Evolutionary conservation across 495 filamentous ascomycete species (phyloP), one percentile per base, ranked within the genome.

Genomic region (Talaromyces ruber): DNA sequence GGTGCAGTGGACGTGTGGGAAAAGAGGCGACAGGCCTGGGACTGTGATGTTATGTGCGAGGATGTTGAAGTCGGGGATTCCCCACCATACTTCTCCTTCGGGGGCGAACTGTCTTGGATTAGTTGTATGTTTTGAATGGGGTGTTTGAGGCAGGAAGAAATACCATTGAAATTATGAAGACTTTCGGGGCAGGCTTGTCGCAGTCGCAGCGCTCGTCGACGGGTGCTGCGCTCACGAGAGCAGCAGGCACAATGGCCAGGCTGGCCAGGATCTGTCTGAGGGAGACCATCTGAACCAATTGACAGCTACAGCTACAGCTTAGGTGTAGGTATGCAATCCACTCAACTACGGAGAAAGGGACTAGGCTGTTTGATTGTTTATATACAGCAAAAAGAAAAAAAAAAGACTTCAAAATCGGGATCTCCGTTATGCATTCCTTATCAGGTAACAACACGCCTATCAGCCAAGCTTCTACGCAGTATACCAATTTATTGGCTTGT

Each of bases 141-240:
- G n/a, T n/a, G 43, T 45, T 59, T 8, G 25, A 7, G 39, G 18
- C 18, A 14, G 34, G 14, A 21, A 24, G 24, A 66, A 74, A 51
- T 74, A 86, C 85, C 85, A 89, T 89, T 66, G 82, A 86, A 47
- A 91, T 79, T 61, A 91, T 85, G 64, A 91, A 83, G 43, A 89
- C 80, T 66, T 87, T 88, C 5, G 88, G 88, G 1, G 82, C 68
- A 60, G 86, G 77, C 65, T 75, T 78, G 37, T 67, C 51, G 51
- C 51, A 54, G 22, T 54, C 51, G 22, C 51, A 51, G 47, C 64
- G 68, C 18, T 53, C 24, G 12, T 58, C 55, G n/a, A 37, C 28
- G 3, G 55, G 55, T 32, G 30, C 28, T 21, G 28, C 28, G 26
- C n/a, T 7, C 6, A 47, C 18, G 16, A 47, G 43, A 9, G 43